A percentile compares a stretch with the other conserved stretches of the same genome.
phyloP scores from a whole-genome alignment of 2,329 filamentous ascomycete species.

The Colletotrichum musicola region DNA sequence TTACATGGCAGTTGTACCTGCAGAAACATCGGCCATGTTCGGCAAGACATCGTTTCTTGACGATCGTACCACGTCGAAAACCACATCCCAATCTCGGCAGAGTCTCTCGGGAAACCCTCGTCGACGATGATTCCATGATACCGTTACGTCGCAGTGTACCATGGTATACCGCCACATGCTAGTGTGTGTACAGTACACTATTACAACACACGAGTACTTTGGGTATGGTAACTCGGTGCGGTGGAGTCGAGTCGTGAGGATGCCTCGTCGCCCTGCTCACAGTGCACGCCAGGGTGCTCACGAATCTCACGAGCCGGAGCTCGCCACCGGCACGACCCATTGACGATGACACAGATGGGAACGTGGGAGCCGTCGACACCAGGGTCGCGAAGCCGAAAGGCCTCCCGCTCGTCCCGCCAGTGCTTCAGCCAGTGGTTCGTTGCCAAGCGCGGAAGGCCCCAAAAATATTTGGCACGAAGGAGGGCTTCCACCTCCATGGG shows the following conservation, averaged over 20 bases:
- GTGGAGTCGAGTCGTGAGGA: constrained; percentile 10
- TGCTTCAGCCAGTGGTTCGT: constrained; percentile 18
- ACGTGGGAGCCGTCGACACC: constrained; percentile 18
- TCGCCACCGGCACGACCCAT: constrained; percentile 38
- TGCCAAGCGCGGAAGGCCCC: constrained; percentile 36
- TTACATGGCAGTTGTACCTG: background rate
- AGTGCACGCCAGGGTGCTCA: constrained; percentile 7
- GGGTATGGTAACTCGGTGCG: constrained; percentile 4
- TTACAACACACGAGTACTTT: background rate
- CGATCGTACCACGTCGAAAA: constrained; percentile 29
- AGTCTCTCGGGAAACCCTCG: background rate
- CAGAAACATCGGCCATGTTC: constrained; percentile 13
- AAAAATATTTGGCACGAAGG: constrained; percentile 21
- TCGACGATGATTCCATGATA: background rate
- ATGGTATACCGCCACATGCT: no score
- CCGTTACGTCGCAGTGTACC: background rate
- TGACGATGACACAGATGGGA: constrained; percentile 25
- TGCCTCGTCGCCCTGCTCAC: constrained; percentile 14
- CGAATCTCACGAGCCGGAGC: constrained; percentile 30
- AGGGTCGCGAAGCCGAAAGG: constrained; percentile 22
- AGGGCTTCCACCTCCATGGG: constrained; percentile 21
- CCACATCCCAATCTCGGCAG: constrained; percentile 22
- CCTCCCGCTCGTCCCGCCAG: constrained; percentile 28
- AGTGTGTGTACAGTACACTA: no score
- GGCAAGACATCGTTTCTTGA: constrained; percentile 3